Base-by-base conservation (phyloP, 208 protist species). In the Porcisia hertigi region DNA sequence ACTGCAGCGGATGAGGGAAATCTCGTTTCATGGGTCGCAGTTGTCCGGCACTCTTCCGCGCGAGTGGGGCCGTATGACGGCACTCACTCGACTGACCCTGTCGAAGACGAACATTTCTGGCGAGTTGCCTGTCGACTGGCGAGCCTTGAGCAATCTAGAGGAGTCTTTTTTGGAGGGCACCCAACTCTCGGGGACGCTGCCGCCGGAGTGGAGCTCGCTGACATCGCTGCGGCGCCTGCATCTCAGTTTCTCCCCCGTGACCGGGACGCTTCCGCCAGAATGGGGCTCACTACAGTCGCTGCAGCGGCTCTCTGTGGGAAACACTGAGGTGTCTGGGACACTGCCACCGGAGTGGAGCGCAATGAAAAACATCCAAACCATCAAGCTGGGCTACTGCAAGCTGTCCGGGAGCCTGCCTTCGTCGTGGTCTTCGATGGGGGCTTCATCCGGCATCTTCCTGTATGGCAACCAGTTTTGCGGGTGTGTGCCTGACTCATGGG, bases 241-340 rank as follows among this genome's bases (percentile, higher is more conserved):
- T 0, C 25, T 53, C 0, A 34, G 3, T 18, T 1, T 18, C 2
- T 67, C 41, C 3, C 14, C 16, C 1, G 20, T 80, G 0, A 12
- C 18, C 0, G 75, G 75, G 34, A 73, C 75, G 16, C 49, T 79
- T 47, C 75, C 75, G 23, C 59, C 71, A 23, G 58, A 66, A 57
- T 75, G 73, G 73, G 3, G 12, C 8, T 2, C 18, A 1, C 57
- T 77, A 62, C 54, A n/a, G 1, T 43, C 1, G 47, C 30, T 34
- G 3, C 1, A 12, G 25, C 2, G 16, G 1, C 45, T 77, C 53
- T 34, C 57, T 39, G 16, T 71, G 0, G 1, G 3, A 3, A 18
- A 25, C 52, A 64, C 73, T 36, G 16, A 7, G 0, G 0, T 77
- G 0, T 14, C 12, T 1, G 74, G 74, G 43, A 78, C 45, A 1